A percentile compares a stretch with the other conserved stretches of the same genome.
These are phyloP conservation scores for Sedum album DNA, from an alignment of 164 flowering plant genomes.

Conservation along the genomic window DNA sequence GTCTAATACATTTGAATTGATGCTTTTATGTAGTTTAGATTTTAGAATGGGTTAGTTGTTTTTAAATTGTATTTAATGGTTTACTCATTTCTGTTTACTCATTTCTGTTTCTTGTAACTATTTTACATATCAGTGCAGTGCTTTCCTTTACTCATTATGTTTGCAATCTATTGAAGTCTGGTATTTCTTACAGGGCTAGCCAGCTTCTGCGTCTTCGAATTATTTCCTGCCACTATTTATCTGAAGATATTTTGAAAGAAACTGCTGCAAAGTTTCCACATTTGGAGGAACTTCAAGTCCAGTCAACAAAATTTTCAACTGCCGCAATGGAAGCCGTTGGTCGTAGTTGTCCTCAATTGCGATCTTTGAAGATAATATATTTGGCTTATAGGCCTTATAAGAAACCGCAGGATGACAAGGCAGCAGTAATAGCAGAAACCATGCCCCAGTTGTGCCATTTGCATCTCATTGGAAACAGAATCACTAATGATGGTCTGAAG, in stretches of 20 bases:
- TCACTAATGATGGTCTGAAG: conserved; percentile 36
- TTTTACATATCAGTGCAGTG: neutral
- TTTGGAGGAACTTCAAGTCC: conserved; percentile 1
- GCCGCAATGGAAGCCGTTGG: conserved; percentile 1
- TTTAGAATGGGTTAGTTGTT: too few species aligned
- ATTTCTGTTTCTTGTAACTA: too few species aligned
- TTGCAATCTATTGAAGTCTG: neutral
- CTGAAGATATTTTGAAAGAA: conserved; percentile 2
- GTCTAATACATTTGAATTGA: too few species aligned
- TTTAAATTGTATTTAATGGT: too few species aligned
- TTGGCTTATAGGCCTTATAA: conserved; percentile 10
- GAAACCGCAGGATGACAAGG: conserved; percentile 30
- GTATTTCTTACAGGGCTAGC: neutral
- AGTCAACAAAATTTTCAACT: neutral
- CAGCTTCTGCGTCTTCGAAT: neutral
- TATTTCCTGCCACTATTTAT: neutral
- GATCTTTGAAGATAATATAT: neutral
- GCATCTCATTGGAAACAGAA: conserved; percentile 35
- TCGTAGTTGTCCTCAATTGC: conserved; percentile 4
- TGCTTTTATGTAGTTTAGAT: too few species aligned
- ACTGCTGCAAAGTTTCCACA: neutral
- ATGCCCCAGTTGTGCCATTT: conserved; percentile 39
- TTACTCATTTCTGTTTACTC: too few species aligned
- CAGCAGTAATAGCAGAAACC: conserved; percentile 37
- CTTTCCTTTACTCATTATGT: neutral